Base-by-base conservation (phyloP, 1,284 basidiomycete genomes). In the Sanghuangporus weigelae region DNA sequence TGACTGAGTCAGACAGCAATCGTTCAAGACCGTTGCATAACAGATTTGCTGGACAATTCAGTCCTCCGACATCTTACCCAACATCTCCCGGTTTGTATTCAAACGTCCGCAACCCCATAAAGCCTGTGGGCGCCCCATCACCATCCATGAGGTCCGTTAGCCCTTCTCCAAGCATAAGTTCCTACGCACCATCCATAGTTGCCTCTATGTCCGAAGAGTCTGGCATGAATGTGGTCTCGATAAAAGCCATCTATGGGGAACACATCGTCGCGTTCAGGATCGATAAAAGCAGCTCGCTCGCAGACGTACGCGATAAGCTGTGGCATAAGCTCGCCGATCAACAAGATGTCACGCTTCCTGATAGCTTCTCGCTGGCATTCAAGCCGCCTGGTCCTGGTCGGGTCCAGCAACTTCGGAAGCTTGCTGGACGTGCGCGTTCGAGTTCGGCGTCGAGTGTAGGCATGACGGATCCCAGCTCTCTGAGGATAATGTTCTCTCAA, bases 251-350 rank as follows among this genome's bases (percentile, higher is more conserved):
- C 50, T 81, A 82, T 64, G 60, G 57, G 23, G 57, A 59, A 19
- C 67, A 77, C 79, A 38, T 87, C 66, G 78, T 92, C 67, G 75
- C 87, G 63, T 78, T 91, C 60, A 85, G 86, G 60, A 74, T 81
- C 14, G 72, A 80, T 7, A 77, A 77, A 62, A 72, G 75, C 36
- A 76, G 77, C 57, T 58, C 79, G 3, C 79, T 86, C 63, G 68
- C 70, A 11, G 83, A 84, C 49, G 66, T 89, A 14, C 84, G 85
- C 59, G 72, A 74, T 50, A 81, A 80, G 58, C 73, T 91, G 26
- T 79, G 81, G 66, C 82, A 85, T 60, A 90, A 89, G 70, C 85
- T 91, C 69, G 76, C 80, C 19, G 76, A 77, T 16, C 81, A 85
- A 67, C 86, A 85, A 69, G 81, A 79, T 60, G 68, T 85, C 53